phyloP scores from a whole-genome alignment of 371 early-diverging fungal genomes.

The Mortierella sp. region DNA sequence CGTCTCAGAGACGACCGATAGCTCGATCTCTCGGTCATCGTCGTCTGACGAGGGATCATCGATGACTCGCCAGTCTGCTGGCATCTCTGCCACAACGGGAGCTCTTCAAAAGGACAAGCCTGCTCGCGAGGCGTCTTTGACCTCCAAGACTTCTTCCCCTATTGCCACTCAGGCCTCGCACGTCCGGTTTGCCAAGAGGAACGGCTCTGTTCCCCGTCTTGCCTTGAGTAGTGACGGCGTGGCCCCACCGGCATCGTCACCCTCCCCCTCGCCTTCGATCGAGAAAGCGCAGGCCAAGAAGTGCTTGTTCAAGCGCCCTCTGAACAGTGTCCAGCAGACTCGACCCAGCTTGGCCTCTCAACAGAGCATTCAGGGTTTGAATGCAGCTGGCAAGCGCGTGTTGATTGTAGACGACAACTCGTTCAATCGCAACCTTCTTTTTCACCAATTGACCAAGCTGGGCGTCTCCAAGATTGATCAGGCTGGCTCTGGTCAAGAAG shows the following conservation, averaged over 20 bases:
- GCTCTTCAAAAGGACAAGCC: background rate
- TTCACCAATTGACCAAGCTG: slow-evolving; percentile 40
- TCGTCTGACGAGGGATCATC: background rate
- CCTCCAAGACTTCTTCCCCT: no score
- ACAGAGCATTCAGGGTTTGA: slow-evolving; percentile 38
- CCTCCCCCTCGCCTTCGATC: background rate
- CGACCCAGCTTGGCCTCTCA: slow-evolving; percentile 22
- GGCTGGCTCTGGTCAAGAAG: slow-evolving; percentile 46
- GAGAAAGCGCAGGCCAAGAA: slow-evolving; percentile 30
- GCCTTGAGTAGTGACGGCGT: slow-evolving; percentile 8
- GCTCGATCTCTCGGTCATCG: background rate
- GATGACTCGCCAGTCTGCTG: slow-evolving; percentile 8
- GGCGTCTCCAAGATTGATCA: slow-evolving; percentile 42
- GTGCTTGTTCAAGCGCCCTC: slow-evolving; percentile 29
- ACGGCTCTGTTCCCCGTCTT: slow-evolving; percentile 36
- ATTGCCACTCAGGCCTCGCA: slow-evolving; percentile 32
- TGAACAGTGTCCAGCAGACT: slow-evolving; percentile 7
- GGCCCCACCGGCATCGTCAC: background rate
- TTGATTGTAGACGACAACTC: slow-evolving; percentile 54
- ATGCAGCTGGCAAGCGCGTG: slow-evolving; percentile 39
- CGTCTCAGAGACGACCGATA: background rate
- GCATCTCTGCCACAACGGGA: slow-evolving; percentile 3
- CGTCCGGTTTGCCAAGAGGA: slow-evolving; percentile 46
- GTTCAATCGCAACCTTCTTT: slow-evolving; percentile 46
- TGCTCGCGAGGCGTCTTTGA: background rate